Evolutionary conservation across 225 moss, liverwort and hornwort species (phyloP).

Genomic region (Rhytidiadelphus loreus): DNA sequence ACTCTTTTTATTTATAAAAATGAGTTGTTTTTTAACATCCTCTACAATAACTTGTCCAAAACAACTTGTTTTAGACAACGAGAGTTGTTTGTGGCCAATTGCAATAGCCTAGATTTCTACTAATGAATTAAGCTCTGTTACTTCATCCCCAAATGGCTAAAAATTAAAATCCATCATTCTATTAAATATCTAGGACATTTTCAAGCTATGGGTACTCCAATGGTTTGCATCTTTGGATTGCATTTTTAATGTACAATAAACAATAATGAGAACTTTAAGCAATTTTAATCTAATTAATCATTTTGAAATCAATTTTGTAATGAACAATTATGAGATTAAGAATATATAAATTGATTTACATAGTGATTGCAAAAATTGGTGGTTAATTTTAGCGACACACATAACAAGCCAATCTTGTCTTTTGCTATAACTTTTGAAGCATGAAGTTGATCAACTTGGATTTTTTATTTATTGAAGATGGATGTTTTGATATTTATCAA

Average conservation of each 20-base stretch:
- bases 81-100: rapidly evolving
- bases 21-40: background rate
- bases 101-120: background rate
- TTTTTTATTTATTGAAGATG: too few relatives aligned
- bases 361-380: too few relatives aligned
- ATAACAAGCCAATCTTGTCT: rapidly evolving
- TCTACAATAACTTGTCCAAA: background rate
- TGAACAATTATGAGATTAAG: background rate
- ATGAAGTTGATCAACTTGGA: background rate
- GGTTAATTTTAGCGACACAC: background rate
- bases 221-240: background rate
- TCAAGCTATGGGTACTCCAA: background rate
- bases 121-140: background rate
- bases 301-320: background rate
- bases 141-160: background rate
- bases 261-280: background rate
- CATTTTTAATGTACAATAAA: background rate
- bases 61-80: background rate
- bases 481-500: too few relatives aligned
- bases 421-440: too few relatives aligned
- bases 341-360: background rate
- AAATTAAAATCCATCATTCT: background rate
- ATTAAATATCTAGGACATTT: background rate
- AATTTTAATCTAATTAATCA: background rate
- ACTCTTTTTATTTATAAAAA: background rate